These are phyloP conservation scores for Aspergillus baeticus DNA, from an alignment of 495 filamentous ascomycete species.

Conservation along the genomic window DNA sequence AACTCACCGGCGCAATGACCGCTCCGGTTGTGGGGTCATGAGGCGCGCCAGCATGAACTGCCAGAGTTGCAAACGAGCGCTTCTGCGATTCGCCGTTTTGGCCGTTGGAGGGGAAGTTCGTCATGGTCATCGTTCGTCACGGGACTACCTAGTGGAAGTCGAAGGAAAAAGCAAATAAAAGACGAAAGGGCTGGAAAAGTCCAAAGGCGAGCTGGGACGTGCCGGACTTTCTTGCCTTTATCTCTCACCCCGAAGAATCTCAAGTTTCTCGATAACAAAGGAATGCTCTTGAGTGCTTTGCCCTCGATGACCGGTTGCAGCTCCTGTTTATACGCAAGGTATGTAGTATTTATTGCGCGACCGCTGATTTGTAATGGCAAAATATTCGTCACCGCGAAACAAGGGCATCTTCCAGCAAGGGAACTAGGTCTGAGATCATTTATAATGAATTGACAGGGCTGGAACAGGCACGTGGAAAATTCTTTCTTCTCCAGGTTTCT, in stretches of 20 bases:
- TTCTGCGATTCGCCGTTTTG: slow-evolving; percentile 41
- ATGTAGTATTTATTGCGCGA: background rate
- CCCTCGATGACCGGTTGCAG: background rate
- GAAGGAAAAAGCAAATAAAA: background rate
- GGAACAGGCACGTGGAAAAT: background rate
- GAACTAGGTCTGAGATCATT: background rate
- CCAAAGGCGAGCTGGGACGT: background rate
- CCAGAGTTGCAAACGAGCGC: slow-evolving; percentile 83
- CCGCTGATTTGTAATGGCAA: slow-evolving; percentile 16
- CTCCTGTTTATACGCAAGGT: slow-evolving; percentile 8
- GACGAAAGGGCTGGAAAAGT: background rate
- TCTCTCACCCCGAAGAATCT: background rate
- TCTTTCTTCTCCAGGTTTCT: slow-evolving; percentile 8
- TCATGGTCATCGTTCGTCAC: slow-evolving; percentile 19
- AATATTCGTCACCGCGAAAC: background rate
- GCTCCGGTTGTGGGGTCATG: slow-evolving; percentile 91
- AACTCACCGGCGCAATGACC: slow-evolving; percentile 79
- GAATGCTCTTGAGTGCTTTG: background rate
- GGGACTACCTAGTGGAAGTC: background rate
- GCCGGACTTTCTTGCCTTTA: background rate
- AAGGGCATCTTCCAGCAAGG: background rate
- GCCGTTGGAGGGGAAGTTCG: slow-evolving; percentile 21
- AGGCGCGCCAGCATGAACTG: slow-evolving; percentile 88
- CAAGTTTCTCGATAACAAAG: background rate
- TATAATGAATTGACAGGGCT: background rate